Conservation (phyloP, 2,329 filamentous ascomycete genomes). For the Nemania bipapillata region DNA sequence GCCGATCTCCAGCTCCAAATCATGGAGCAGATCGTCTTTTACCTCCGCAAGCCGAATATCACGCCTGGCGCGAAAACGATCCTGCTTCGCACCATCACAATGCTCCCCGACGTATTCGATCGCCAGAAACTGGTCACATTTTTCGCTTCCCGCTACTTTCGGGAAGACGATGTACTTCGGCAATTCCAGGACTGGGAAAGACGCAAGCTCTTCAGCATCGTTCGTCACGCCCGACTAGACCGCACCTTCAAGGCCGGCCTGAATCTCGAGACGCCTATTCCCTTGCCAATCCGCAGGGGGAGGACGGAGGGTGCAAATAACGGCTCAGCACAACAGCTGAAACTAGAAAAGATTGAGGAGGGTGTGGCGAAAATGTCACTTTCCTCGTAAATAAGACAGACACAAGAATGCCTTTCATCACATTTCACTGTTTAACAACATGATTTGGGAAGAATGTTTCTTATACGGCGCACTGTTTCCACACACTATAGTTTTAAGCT, state of each 20-base stretch:
- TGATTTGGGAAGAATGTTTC: too few relatives aligned
- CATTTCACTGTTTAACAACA: too few relatives aligned
- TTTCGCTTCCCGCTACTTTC: conserved; percentile 12
- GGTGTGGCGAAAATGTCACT: too few relatives aligned
- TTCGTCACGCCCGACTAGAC: not conserved
- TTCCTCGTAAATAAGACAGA: too few relatives aligned
- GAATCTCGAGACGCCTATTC: not conserved
- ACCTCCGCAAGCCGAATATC: not conserved
- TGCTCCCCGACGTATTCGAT: not conserved
- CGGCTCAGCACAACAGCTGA: too few relatives aligned
- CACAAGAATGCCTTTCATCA: too few relatives aligned
- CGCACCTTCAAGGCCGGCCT: conserved; percentile 13
- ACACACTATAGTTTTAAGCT: too few relatives aligned
- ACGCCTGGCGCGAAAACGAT: not conserved
- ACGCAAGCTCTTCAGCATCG: not conserved
- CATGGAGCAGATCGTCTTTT: conserved; percentile 4
- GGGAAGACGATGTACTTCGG: not conserved
- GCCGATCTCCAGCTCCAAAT: conserved; percentile 5
- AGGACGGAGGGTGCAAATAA: not conserved
- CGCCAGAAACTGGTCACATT: not conserved
- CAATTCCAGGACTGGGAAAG: not conserved
- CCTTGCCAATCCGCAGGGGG: not conserved
- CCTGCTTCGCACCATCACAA: not conserved
- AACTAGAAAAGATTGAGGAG: too few relatives aligned
- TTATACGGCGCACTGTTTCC: too few relatives aligned